These are phyloP conservation scores for Crucibulum laeve DNA, from an alignment of 768 basidiomycete genomes.

Conservation along the genomic window DNA sequence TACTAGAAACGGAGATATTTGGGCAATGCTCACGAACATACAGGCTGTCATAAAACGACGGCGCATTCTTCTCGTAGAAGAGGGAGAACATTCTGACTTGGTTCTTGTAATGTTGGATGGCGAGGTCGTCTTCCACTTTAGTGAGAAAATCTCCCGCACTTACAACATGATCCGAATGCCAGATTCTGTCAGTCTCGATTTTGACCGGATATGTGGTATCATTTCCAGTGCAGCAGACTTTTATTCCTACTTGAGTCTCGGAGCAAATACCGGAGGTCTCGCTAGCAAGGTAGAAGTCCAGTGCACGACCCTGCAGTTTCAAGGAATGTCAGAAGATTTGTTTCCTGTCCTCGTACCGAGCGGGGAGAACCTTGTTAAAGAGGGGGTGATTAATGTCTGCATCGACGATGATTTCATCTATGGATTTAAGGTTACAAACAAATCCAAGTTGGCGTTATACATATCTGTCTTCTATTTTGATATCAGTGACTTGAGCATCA, in stretches of 20 bases:
- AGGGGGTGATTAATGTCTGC: neutral
- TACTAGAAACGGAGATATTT: neutral
- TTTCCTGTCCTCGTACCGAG: neutral
- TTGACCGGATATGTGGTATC: neutral
- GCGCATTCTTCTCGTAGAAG: neutral
- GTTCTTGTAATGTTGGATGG: neutral
- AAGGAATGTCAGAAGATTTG: neutral
- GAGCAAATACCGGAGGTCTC: neutral
- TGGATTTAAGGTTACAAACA: conserved; percentile 6
- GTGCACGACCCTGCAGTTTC: neutral
- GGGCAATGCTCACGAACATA: neutral
- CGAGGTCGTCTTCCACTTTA: neutral
- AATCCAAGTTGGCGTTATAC: neutral
- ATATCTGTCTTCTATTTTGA: conserved; percentile 7
- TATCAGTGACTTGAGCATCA: conserved; percentile 7
- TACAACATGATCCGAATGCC: neutral
- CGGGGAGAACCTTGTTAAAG: neutral
- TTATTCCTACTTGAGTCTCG: neutral
- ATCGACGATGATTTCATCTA: conserved; percentile 2
- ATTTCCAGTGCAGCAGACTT: neutral
- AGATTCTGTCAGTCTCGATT: neutral
- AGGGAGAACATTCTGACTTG: neutral
- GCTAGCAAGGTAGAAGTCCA: neutral
- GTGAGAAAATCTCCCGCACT: neutral
- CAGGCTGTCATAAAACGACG: neutral